Base-by-base conservation (phyloP, 2,329 filamentous ascomycete species). In the Trichophyton rubrum region DNA sequence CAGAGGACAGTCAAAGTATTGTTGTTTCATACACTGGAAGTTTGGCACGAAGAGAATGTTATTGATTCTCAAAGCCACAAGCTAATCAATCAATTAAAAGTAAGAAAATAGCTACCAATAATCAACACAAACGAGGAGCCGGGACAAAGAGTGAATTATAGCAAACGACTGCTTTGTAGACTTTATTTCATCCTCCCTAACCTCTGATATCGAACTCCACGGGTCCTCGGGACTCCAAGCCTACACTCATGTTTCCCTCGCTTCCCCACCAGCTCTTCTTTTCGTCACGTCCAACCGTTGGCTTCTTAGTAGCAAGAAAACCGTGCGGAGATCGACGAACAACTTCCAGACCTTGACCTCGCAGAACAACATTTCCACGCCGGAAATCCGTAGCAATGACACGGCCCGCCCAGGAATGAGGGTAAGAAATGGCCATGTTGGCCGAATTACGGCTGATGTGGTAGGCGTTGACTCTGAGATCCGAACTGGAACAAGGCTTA, bases 371-470 rank as follows among this genome's bases (percentile, higher is more conserved):
- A 35, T 61, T 64, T 1, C 67, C 67, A 2, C 43, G 59, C 9
- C 63, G 63, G 15, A 61, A 30, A 20, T n/a, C 41, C 15, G 56
- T 43, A 2, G 67, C 65, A 45, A 67, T 65, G 17, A 73, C 66
- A 35, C 62, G 62, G 0, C 70, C 71, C 15, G 67, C 67, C 71
- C 71, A 73, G 8, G 66, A 65, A 15, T 20, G 56, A 9, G 71
- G 70, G 60, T 73, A 72, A 1, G 59, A 47, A 41, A 71, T 63
- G 8, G 61, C 59, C 47, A 72, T 61, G 43, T 63, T 64, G 1
- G 69, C 70, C 6, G 67, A 64, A 11, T 64, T 63, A 6, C 56
- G 56, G 17, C 62, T 63, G 8, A 51, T 60, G 51, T 71, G 70
- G 11, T 60, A 60, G 11, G 66, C 63, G 17, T 57, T 61, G 43